Conservation (phyloP, 306 rosid species). For the Prinsepia uniflora region DNA sequence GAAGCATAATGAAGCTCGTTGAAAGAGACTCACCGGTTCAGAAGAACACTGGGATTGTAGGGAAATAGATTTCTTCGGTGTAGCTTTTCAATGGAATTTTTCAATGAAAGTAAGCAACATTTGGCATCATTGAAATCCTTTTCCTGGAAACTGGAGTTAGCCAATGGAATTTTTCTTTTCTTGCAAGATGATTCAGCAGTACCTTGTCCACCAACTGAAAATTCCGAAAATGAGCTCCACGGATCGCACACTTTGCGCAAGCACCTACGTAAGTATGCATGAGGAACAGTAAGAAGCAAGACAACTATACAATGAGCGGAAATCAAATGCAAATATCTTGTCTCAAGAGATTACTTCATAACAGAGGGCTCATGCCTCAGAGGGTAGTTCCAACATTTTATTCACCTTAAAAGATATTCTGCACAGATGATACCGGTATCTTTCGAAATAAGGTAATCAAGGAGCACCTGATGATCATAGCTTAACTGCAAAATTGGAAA, state of each 20-base stretch:
- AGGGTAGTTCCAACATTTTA: not conserved
- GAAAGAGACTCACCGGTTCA: too few species aligned
- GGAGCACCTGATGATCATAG: too few species aligned
- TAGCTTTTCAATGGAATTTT: conserved; percentile 68
- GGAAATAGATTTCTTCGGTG: conserved; percentile 75
- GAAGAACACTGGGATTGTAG: conserved; percentile 65
- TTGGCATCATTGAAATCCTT: conserved; percentile 47
- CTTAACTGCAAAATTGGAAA: too few species aligned
- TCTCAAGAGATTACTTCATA: not conserved
- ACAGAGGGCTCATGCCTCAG: not conserved
- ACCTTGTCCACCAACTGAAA: conserved; percentile 34
- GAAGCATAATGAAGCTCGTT: too few species aligned
- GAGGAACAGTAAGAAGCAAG: conserved; percentile 19
- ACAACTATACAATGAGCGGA: too few species aligned
- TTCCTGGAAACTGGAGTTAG: conserved; percentile 22
- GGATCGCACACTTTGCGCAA: conserved; percentile 58
- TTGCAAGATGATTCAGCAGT: conserved; percentile 44
- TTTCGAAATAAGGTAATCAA: conserved; percentile 88
- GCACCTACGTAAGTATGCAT: conserved; percentile 47
- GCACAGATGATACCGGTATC: conserved; percentile 80
- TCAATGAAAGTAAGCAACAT: conserved; percentile 63
- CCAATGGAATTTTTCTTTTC: conserved; percentile 50
- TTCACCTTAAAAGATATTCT: conserved; percentile 67
- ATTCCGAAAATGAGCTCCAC: conserved; percentile 52
- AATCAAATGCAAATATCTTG: too few species aligned